Conservation (phyloP, 1,284 basidiomycete species). For the Ustilago tritici region DNA sequence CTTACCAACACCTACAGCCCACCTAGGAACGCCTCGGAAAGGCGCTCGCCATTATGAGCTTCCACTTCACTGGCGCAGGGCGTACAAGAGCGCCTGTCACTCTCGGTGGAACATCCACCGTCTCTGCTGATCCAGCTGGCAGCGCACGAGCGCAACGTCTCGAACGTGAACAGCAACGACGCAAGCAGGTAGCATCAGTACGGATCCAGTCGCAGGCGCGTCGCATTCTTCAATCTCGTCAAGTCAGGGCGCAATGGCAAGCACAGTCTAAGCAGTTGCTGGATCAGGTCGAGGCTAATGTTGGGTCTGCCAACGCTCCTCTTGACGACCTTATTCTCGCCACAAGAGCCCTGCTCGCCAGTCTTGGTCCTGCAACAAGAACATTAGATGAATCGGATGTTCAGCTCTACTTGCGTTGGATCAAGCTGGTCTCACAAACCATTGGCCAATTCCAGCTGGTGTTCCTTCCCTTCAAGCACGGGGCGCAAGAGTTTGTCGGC, state of each 20-base stretch:
- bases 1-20: not conserved
- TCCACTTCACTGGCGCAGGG: conserved; percentile 53
- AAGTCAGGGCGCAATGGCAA: conserved; percentile 22
- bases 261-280: conserved; percentile 14
- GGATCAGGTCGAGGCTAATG: conserved; percentile 6
- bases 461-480: conserved; percentile 23
- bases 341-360: conserved; percentile 26
- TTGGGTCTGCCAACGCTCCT: not conserved
- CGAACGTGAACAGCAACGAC: conserved; percentile 44
- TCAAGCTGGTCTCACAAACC: conserved; percentile 23
- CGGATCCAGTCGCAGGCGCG: conserved; percentile 38
- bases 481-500: not conserved
- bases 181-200: conserved; percentile 22
- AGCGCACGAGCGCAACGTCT: conserved; percentile 41
- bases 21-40: not conserved
- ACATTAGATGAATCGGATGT: conserved; percentile 15
- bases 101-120: conserved; percentile 42
- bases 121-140: conserved; percentile 34
- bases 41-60: conserved; percentile 32
- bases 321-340: conserved; percentile 18
- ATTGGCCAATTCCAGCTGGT: conserved; percentile 22
- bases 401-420: conserved; percentile 26
- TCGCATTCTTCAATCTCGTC: conserved; percentile 30
- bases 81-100: conserved; percentile 38
- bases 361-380: conserved; percentile 29